Base-by-base conservation (phyloP, 2,329 filamentous ascomycete species). In the Pseudocercospora crystallina region DNA sequence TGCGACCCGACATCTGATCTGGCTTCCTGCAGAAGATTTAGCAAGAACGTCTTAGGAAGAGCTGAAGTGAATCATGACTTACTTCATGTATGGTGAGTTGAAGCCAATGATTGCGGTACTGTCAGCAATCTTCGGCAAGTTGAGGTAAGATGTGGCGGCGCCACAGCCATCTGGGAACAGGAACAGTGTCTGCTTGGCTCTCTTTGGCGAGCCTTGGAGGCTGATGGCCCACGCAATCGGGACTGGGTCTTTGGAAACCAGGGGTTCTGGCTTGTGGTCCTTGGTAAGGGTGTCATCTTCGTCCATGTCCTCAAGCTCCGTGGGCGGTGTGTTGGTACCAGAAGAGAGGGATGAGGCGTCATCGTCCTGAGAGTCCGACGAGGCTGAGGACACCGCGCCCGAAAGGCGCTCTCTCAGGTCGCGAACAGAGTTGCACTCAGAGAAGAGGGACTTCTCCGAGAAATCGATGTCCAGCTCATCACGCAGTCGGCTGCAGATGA, bases 151-250 rank as follows among this genome's bases (percentile, higher is more conserved):
- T 4, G 72, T 73, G 1, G 74, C 73, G 5, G 73, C 75, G 26
- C 74, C 74, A 14, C 71, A 73, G 11, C 74, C 74, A 2, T 73
- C 75, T 30, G 76, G 75, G 45, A 79, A 66, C 38, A 79, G 62
- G 53, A 53, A 61, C 17, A 54, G 40, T 43, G 32, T 56, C 37
- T 37, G 29, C 11, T 30, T 53, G 12, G 60, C 51, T 7, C 37
- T 43, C 43, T 53, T 60, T 10, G 42, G 35, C 8, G 48, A 46
- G 17, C 59, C 59, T 36, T 62, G 60, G n/a, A 61, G 39, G 20
- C 49, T 42, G 33, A 49, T 47, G 9, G 51, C 49, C 40, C 43
- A 51, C 15, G 48, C 48, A 15, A 43, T 36, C 17, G 39, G 35
- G 13, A 51, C 42, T 11, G 12, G 29, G 33, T 39, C 26, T n/a